Percentiles rank a stretch among this genome's conserved stretches.
Conservation (phyloP, 768 basidiomycete species). For the Pleurotus tuoliensis region DNA sequence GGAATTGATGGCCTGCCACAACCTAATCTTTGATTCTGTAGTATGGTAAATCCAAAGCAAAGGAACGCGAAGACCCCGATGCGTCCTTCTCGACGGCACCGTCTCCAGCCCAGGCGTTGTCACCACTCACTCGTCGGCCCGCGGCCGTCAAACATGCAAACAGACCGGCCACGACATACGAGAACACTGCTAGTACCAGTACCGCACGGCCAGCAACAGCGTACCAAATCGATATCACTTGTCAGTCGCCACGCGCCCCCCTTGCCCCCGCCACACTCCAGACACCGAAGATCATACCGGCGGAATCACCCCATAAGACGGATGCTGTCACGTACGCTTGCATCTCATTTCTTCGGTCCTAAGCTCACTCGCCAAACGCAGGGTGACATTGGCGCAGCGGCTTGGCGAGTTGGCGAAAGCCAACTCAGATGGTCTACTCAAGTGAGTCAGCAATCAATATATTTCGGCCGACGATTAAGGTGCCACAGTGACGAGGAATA, state of each 20-base stretch:
- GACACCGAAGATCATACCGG: not conserved
- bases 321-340: constrained; percentile 8
- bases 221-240: not conserved
- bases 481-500: constrained; percentile 66
- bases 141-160: not conserved
- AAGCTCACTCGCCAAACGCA: not conserved
- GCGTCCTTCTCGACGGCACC: not conserved
- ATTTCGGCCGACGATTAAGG: not conserved
- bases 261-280: not conserved
- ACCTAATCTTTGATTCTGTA: not conserved
- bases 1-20: not conserved
- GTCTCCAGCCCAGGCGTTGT: constrained; percentile 3
- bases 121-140: not conserved
- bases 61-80: not conserved
- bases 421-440: constrained; percentile 62
- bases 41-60: constrained; percentile 7
- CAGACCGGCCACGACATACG: not conserved
- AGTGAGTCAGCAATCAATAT: constrained; percentile 33
- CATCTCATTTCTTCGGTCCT: not conserved
- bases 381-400: constrained; percentile 54
- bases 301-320: not conserved
- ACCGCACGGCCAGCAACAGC: not conserved
- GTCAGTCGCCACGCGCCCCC: not conserved
- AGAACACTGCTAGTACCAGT: not conserved
- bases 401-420: constrained; percentile 67